phyloP scores from a whole-genome alignment of 768 basidiomycete species.

The Tylopilus subfusipes region DNA sequence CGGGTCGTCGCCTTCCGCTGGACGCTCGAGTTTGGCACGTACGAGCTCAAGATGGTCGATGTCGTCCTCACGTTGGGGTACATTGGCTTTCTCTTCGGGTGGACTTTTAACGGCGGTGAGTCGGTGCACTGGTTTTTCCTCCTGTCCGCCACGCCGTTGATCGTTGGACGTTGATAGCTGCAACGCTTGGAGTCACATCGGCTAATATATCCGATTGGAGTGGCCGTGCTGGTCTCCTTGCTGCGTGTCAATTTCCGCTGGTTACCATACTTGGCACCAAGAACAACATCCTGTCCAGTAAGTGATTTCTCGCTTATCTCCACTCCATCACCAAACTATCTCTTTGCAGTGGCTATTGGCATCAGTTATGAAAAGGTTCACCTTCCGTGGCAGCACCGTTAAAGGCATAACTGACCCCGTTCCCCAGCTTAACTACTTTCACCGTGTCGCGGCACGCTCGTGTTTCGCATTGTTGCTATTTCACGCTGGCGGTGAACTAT shows the following conservation, averaged over 20 bases:
- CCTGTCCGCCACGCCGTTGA: not conserved
- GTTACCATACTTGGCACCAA: constrained; percentile 47
- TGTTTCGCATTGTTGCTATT: constrained; percentile 47
- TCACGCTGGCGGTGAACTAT: constrained; percentile 35
- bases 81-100: constrained; percentile 40
- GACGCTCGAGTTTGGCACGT: constrained; percentile 43
- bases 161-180: constrained; percentile 1
- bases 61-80: constrained; percentile 46
- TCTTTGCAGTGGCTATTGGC: constrained; percentile 26
- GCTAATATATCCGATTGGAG: constrained; percentile 24
- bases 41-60: constrained; percentile 40
- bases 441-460: constrained; percentile 48
- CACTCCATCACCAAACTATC: not conserved
- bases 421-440: constrained; percentile 38
- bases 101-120: constrained; percentile 47
- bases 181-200: not conserved
- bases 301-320: not conserved
- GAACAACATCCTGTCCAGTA: constrained; percentile 44
- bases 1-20: constrained; percentile 49
- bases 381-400: not conserved
- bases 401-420: constrained; percentile 1
- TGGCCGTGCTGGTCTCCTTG: constrained; percentile 30
- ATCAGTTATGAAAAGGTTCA: constrained; percentile 28
- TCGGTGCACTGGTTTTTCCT: not conserved
- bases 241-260: constrained; percentile 39